Conservation (phyloP, 306 rosid genomes). For the Myrica gale region DNA sequence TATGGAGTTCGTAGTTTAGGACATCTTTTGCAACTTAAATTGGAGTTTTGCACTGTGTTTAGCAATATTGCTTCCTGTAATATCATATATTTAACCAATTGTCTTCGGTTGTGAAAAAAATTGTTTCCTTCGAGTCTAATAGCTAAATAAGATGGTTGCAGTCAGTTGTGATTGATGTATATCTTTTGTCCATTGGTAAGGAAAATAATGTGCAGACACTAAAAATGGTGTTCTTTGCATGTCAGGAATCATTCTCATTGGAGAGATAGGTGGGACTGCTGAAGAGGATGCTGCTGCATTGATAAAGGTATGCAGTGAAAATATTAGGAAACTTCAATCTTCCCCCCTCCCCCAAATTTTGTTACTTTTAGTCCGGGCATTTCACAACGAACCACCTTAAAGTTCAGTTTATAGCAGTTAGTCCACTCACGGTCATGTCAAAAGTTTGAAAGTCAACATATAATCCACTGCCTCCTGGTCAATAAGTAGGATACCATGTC, state of each 20-base stretch:
- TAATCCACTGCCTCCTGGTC: too few relatives aligned
- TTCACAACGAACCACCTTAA: background rate
- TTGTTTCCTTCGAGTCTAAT: background rate
- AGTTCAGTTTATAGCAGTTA: too few relatives aligned
- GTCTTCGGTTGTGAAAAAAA: background rate
- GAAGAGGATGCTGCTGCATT: slow-evolving; percentile 99
- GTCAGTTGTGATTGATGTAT: background rate
- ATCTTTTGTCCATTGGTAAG: background rate
- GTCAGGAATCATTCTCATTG: slow-evolving; percentile 87
- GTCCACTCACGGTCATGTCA: background rate
- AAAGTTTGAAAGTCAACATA: background rate
- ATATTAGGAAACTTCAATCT: background rate
- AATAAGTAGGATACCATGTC: too few relatives aligned
- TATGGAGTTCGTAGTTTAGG: background rate
- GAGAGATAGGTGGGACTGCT: slow-evolving; percentile 99
- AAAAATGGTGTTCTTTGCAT: slow-evolving; percentile 23
- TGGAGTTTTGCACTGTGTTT: background rate
- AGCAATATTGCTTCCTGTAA: background rate
- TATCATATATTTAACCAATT: background rate
- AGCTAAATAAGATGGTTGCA: background rate
- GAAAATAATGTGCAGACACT: background rate
- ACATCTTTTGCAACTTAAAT: background rate
- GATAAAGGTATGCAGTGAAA: slow-evolving; percentile 66
- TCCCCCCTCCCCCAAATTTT: too few relatives aligned
- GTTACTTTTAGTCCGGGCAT: background rate